Evolutionary conservation across 345 rosid genomes (phyloP), one percentile per base, ranked within the genome.

Genomic region (Dimocarpus longan): DNA sequence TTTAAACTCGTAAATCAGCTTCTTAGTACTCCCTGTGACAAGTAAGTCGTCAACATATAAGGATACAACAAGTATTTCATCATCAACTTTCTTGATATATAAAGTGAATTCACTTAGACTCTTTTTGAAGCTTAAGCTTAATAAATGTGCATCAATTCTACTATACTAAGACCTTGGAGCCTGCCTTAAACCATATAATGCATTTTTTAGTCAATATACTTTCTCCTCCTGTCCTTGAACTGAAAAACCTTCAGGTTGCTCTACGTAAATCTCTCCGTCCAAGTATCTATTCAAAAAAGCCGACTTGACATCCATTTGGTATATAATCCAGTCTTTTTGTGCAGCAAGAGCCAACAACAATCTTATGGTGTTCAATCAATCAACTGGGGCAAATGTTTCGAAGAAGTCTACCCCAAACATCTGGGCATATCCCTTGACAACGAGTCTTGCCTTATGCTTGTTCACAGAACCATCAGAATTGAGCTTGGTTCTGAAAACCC

Each of bases 131-230:
- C 16, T 3, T 15, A 50, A 50, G 15, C 6, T 9, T 15, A 10
- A 15, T 3, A 50, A 15, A 21, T 44, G 43, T 6, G 8, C 60
- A 22, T 71, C 75, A 19, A 54, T 71, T 18, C 19, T 48, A 3
- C 62, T 46, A 10, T 87, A 91, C 75, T 9, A 71, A 5, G 60
- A 10, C 19, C 28, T 46, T 3, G 75, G 62, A 1, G 75, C 32
- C 12, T 71, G 60, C 32, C 43, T 71, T 11, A 71, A 9, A 15
- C 75, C 4, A 22, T 71, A 46, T 11, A 50, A 13, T 2, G 22
- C 21, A 22, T 21, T 71, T 5, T 21, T 9, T 1, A 71, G 24
- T 26, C 0, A 5, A 22, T 50, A 71, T 3, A 50, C 56, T 50
- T 50, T 50, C 12, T 15, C 3, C 16, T 50, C 56, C 6, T 50